Evolutionary conservation across 2,329 filamentous ascomycete genomes (phyloP), one percentile per base, ranked within the genome.

Genomic region (Cordyceps tenuipes): DNA sequence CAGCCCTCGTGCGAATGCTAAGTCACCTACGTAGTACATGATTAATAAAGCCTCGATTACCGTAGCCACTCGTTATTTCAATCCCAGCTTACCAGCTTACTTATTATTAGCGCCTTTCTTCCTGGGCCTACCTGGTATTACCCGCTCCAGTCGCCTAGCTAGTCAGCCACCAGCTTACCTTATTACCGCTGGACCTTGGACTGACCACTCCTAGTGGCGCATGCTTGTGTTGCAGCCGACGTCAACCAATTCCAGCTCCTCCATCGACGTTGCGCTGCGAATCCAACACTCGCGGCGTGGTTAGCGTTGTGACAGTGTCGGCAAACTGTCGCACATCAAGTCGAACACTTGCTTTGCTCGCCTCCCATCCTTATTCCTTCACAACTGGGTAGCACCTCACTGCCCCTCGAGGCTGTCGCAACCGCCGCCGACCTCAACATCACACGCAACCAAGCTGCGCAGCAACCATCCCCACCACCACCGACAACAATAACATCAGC

Each of bases 241-340:
- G 57, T 59, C 57, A 52, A 47, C 49, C 56, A 34, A n/a, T 48
- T 21, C 47, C 7, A 59, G 57, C 57, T 59, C 29, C 47, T 50
- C 48, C 39, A 47, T 36, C 57, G 47, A 39, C 39, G 17, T 47
- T 50, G 19, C 46, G 29, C 29, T 29, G 26, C 29, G 29, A 36
- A 43, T 26, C 29, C 26, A 53, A 59, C 26, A 21, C 29, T 36
- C 39, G 29, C 31, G 26, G 47, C 47, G 47, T 34, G 46, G 36
- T 23, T 29, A 46, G 23, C 48, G 19, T 34, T 5, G 29, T 44
- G 15, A 34, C 23, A 23, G 10, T 36, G 21, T 58, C 39, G 47
- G 36, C 47, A 58, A 21, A 6, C 13, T 51, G 36, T 23, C 34
- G 56, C 48, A 36, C 56, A 51, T 50, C 5, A 13, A 39, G 13